Conservation (phyloP, 106 monocot species). For the Allium fistulosum region DNA sequence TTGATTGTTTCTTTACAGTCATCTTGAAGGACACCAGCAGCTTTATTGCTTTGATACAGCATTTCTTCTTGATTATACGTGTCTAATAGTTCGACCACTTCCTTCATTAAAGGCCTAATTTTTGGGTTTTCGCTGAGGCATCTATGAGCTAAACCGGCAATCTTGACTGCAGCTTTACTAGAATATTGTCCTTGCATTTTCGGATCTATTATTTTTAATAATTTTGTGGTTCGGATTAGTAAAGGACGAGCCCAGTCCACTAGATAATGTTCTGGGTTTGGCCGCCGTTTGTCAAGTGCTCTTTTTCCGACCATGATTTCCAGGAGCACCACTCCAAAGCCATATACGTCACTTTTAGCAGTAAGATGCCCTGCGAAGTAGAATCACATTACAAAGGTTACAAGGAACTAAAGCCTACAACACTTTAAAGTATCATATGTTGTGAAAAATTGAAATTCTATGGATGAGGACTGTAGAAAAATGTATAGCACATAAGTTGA, state of each 20-base stretch:
- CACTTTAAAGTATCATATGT: no score
- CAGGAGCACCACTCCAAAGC: constrained; percentile 67
- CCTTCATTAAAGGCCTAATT: constrained; percentile 46
- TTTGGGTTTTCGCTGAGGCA: constrained; percentile 61
- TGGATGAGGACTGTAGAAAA: no score
- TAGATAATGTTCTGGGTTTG: constrained; percentile 35
- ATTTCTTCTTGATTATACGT: constrained; percentile 8
- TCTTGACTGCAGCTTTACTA: constrained; percentile 16
- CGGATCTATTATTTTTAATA: constrained; percentile 49
- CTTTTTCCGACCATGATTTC: constrained; percentile 59
- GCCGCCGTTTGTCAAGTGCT: constrained; percentile 42
- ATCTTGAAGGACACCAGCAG: not conserved
- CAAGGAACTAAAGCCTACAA: no score
- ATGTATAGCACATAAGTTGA: no score
- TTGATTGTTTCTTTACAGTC: not conserved
- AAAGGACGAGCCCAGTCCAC: constrained; percentile 66
- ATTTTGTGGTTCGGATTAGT: constrained; percentile 36
- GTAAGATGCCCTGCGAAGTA: constrained; percentile 51
- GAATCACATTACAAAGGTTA: no score
- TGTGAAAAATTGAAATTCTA: no score
- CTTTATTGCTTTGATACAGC: constrained; percentile 3
- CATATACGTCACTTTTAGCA: constrained; percentile 61
- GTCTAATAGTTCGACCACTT: constrained; percentile 37
- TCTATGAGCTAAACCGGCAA: constrained; percentile 37
- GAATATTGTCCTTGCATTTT: constrained; percentile 64